Evolutionary conservation across 164 flowering plant genomes (phyloP).

Genomic region (Annona cherimola): DNA sequence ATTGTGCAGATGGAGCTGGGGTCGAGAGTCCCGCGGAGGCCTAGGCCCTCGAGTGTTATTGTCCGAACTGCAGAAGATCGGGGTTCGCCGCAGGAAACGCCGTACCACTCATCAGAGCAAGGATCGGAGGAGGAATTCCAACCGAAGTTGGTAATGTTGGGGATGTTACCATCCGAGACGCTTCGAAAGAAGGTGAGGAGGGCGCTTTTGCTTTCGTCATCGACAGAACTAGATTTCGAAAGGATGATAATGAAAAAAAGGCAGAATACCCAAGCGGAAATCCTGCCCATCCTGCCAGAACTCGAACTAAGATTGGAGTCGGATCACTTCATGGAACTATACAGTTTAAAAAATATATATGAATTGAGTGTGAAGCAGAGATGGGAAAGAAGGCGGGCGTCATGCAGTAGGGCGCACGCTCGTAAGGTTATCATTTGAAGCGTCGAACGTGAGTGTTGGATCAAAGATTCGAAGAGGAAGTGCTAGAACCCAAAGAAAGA

Average conservation of each 20-base stretch:
- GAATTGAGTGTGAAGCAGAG: too few species aligned
- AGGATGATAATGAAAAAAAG: slow-evolving; percentile 25
- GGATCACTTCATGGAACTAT: too few species aligned
- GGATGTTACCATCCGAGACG: slow-evolving; percentile 11
- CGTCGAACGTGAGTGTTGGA: too few species aligned
- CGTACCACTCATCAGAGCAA: slow-evolving; percentile 38
- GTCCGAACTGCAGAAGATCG: slow-evolving; percentile 12
- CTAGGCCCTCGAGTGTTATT: slow-evolving; percentile 23
- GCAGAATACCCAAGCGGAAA: slow-evolving; percentile 25
- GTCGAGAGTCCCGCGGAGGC: slow-evolving; percentile 32
- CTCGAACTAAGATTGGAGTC: not conserved
- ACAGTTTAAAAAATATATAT: too few species aligned
- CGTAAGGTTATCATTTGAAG: too few species aligned
- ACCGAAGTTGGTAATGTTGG: slow-evolving; percentile 18
- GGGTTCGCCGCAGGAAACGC: slow-evolving; percentile 22
- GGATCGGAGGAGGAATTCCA: slow-evolving; percentile 44
- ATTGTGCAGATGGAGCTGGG: slow-evolving; percentile 27
- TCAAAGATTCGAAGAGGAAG: too few species aligned
- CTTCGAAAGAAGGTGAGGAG: slow-evolving; percentile 25
- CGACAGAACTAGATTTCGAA: slow-evolving; percentile 18
- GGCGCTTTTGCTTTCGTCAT: slow-evolving; percentile 21
- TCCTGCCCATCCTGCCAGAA: slow-evolving; percentile 18
- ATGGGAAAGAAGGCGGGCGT: too few species aligned
- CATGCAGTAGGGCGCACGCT: too few species aligned
- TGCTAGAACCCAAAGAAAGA: too few species aligned